phyloP scores from a whole-genome alignment of 768 basidiomycete genomes.

The Agrocybe praecox region DNA sequence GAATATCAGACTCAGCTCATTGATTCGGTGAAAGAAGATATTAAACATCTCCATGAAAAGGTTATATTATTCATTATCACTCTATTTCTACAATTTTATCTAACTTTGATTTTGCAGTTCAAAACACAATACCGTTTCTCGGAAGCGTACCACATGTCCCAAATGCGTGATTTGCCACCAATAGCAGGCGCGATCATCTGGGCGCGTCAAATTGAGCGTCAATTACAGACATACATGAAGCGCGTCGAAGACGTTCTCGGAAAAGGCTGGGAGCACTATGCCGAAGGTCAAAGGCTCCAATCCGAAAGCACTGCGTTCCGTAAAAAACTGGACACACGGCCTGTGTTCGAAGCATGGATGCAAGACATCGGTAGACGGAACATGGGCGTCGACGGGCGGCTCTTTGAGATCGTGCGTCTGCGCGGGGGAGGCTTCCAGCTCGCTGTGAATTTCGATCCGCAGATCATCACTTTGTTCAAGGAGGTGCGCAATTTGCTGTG shows the following conservation, averaged over 20 bases:
- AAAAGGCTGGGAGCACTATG: conserved; percentile 98
- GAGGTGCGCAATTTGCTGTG: conserved; percentile 95
- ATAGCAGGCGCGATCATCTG: conserved; percentile 98
- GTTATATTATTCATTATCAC: conserved; percentile 30
- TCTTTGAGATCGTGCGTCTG: conserved; percentile 82
- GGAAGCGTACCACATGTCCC: conserved; percentile 97
- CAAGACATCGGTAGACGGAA: conserved; percentile 93
- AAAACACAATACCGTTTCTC: conserved; percentile 96
- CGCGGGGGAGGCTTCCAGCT: conserved; percentile 75
- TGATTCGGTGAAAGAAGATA: conserved; percentile 98
- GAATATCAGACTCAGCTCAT: conserved; percentile 99
- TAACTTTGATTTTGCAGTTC: conserved; percentile 52
- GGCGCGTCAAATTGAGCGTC: conserved; percentile 98
- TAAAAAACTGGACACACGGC: conserved; percentile 92
- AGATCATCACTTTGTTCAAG: conserved; percentile 98
- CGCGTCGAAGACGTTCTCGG: conserved; percentile 98
- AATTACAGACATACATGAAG: conserved; percentile 96
- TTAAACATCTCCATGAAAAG: conserved; percentile 93
- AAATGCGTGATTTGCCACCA: conserved; percentile 98
- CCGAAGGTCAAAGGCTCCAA: conserved; percentile 98
- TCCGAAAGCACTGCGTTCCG: conserved; percentile 90
- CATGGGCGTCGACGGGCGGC: conserved; percentile 87
- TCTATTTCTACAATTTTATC: neutral
- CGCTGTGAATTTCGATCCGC: conserved; percentile 96
- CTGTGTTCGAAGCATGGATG: conserved; percentile 96